Base-by-base conservation (phyloP, 192 early-diverging fungal genomes). In the Diversispora epigaea region DNA sequence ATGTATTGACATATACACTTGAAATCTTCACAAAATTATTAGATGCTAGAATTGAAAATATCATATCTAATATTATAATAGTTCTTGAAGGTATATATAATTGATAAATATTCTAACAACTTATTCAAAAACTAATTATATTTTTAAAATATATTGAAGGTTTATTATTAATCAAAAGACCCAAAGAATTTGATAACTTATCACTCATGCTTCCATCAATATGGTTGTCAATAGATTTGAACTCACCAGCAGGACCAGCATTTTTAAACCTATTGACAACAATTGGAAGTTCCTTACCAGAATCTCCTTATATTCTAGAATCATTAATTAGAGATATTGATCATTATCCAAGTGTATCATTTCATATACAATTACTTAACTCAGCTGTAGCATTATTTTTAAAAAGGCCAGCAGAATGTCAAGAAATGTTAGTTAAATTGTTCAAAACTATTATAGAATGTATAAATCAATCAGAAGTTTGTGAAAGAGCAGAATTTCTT, bases 11-110 rank as follows among this genome's bases (percentile, higher is more conserved):
- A 57, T 71, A 71, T 71, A 40, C 70, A 0, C 50, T 71, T 44
- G 70, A 71, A 71, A 44, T 71, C 15, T 71, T 71, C 4, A 55
- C 57, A 10, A 71, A 58, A 71, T 57, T 71, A 71, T 45, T 71
- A 55, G 70, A 58, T 43, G 57, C 54, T 39, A 41, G 46, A 6
- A 58, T 57, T 21, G 70, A 71, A 12, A 12, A 17, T 21, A 45
- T 71, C 44, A n/a, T 71, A 11, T 71, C 70, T 25, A 39, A 41
- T 19, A 71, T 58, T 45, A 43, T 71, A 19, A 58, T 39, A 15
- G 14, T 40, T 19, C 56, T 71, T 21, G 41, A 55, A 71, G 56
- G 70, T 71, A 71, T 12, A n/a, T n/a, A n/a, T 19, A 22, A 14
- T 68, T 19, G 4, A 47, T 12, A 46, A 21, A 10, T 50, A 9